A percentile compares a stretch with the other conserved stretches of the same genome.
These are phyloP conservation scores for Epichloe glyceriae DNA, from an alignment of 2,329 filamentous ascomycete genomes.

Conservation along the genomic window DNA sequence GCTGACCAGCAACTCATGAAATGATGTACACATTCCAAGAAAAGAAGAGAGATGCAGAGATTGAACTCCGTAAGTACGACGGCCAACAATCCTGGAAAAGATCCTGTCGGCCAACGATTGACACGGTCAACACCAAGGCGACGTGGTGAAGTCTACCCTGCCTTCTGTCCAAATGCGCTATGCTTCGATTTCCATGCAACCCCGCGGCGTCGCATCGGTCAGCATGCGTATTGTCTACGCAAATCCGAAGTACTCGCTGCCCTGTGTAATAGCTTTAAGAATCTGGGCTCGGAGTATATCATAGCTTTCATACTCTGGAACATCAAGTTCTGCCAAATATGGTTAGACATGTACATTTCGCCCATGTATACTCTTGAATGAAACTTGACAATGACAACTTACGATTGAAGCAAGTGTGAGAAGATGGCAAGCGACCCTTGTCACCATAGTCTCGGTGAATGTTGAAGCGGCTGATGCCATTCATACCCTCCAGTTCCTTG, in stretches of 20 bases:
- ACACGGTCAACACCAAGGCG: slow-evolving; percentile 5
- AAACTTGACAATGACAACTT: slow-evolving; percentile 37
- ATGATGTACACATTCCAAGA: not conserved
- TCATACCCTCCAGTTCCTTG: slow-evolving; percentile 99
- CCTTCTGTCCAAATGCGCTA: not conserved
- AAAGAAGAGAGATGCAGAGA: not conserved
- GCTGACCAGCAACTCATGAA: not conserved
- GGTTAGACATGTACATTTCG: not conserved
- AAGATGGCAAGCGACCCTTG: slow-evolving; percentile 89
- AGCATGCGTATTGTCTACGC: slow-evolving; percentile 42
- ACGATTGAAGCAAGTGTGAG: slow-evolving; percentile 99
- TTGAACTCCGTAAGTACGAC: not conserved
- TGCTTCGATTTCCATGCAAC: not conserved
- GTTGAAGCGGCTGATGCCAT: slow-evolving; percentile 94
- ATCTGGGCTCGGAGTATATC: slow-evolving; percentile 77
- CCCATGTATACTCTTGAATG: slow-evolving; percentile 1
- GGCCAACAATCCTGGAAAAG: not conserved
- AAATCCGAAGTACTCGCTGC: slow-evolving; percentile 95
- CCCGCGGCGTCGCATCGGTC: not conserved
- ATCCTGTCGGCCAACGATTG: not conserved
- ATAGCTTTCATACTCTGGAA: slow-evolving; percentile 96
- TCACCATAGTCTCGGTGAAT: slow-evolving; percentile 96
- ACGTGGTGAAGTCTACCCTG: not conserved
- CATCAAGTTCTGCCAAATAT: slow-evolving; percentile 66
- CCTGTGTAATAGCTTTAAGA: slow-evolving; percentile 92